Conservation (phyloP, 768 basidiomycete species). For the Trametes gibbosa region DNA sequence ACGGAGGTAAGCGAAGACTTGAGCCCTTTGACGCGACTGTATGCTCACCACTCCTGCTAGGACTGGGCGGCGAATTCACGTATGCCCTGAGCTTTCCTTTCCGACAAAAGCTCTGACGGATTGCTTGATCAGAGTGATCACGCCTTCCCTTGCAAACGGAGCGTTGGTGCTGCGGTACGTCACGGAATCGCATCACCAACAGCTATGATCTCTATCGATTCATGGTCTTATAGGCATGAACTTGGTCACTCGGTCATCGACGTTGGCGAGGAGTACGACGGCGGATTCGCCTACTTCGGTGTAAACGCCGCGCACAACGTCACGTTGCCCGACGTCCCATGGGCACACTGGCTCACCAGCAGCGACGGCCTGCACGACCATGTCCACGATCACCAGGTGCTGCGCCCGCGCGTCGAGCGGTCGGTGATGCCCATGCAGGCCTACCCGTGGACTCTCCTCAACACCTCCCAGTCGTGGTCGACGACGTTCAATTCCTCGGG, state of each 20-base stretch:
- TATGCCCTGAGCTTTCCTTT: conserved; percentile 34
- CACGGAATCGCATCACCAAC: no score
- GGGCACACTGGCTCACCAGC: conserved; percentile 68
- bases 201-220: background rate
- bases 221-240: conserved; percentile 45
- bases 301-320: conserved; percentile 53
- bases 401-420: conserved; percentile 50
- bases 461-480: conserved; percentile 58
- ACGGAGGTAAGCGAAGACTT: conserved; percentile 56
- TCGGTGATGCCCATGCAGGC: conserved; percentile 72
- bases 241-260: conserved; percentile 78
- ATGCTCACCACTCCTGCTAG: conserved; percentile 32
- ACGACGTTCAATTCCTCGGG: conserved; percentile 63
- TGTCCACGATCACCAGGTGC: background rate
- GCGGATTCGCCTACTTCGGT: conserved; percentile 71
- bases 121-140: conserved; percentile 55
- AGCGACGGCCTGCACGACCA: conserved; percentile 1
- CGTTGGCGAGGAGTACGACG: conserved; percentile 84
- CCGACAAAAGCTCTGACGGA: background rate
- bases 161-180: conserved; percentile 60
- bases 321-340: conserved; percentile 44
- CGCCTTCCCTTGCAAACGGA: conserved; percentile 71
- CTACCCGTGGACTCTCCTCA: conserved; percentile 76
- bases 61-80: conserved; percentile 78
- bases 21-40: background rate